Conservation (phyloP, 139 green algal species). For the Chlamydomonas applanata region DNA sequence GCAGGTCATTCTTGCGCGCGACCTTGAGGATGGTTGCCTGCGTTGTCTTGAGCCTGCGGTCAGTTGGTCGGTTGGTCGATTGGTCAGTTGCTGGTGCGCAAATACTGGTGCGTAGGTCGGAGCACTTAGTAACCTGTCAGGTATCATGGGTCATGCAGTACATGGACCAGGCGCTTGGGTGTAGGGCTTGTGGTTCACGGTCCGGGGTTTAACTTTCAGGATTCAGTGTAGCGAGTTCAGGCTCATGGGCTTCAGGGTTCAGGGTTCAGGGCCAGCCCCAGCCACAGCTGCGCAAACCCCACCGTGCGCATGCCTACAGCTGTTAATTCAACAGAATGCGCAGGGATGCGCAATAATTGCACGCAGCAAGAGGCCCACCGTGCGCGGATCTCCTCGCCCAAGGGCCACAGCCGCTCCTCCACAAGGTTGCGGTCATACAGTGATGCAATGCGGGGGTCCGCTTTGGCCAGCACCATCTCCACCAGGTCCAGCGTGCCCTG, state of each 20-base stretch:
- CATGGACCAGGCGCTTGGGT: no score
- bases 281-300: neutral
- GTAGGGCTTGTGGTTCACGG: neutral
- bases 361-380: constrained; percentile 8
- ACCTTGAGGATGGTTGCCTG: constrained; percentile 27
- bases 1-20: constrained; percentile 32
- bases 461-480: constrained; percentile 95
- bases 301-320: neutral
- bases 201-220: no score
- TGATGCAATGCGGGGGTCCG: constrained; percentile 72
- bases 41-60: constrained; percentile 23
- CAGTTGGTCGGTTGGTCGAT: no score
- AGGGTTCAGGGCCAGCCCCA: neutral
- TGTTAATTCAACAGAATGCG: no score
- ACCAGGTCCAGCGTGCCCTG: constrained; percentile 90
- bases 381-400: constrained; percentile 12
- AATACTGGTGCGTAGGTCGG: no score
- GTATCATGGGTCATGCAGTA: no score
- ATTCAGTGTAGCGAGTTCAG: no score
- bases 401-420: constrained; percentile 39
- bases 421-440: constrained; percentile 62
- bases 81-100: no score
- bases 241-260: no score
- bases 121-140: no score
- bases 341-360: no score